These are phyloP conservation scores for Aspergillus caelatus DNA, from an alignment of 2,329 filamentous ascomycete genomes.

Conservation along the genomic window DNA sequence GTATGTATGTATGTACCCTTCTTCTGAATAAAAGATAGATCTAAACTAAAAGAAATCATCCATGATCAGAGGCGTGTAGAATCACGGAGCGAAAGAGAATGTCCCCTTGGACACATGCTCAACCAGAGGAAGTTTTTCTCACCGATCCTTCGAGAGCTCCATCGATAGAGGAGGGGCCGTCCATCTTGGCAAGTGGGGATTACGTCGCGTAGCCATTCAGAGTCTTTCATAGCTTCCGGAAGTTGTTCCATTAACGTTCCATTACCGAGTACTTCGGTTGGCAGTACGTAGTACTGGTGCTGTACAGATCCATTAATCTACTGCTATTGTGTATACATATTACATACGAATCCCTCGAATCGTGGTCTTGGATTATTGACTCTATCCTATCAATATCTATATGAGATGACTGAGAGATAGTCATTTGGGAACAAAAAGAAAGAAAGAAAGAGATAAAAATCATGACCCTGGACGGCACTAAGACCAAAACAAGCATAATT, in stretches of 20 bases:
- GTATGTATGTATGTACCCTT: not conserved
- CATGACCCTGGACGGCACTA: not conserved
- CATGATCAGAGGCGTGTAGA: not conserved
- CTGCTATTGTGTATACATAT: too few relatives aligned
- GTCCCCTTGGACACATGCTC: not conserved
- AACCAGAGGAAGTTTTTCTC: not conserved
- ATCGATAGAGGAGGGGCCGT: not conserved
- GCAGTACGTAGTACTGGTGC: not conserved
- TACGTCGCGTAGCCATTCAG: not conserved
- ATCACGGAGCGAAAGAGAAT: not conserved
- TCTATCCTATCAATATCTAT: not conserved
- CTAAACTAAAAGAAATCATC: not conserved
- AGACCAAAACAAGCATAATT: not conserved
- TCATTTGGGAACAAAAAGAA: not conserved
- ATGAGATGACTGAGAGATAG: not conserved
- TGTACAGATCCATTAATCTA: too few relatives aligned
- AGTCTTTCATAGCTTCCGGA: not conserved
- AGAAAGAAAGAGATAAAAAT: not conserved
- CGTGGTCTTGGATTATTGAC: not conserved
- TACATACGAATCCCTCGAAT: not conserved
- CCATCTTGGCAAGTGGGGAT: conserved; percentile 3
- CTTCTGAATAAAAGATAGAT: not conserved
- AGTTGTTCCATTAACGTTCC: not conserved
- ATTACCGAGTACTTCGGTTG: not conserved
- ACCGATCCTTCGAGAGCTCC: conserved; percentile 4